Conservation (phyloP, 2,329 filamentous ascomycete genomes). For the Colletotrichum truncatum region DNA sequence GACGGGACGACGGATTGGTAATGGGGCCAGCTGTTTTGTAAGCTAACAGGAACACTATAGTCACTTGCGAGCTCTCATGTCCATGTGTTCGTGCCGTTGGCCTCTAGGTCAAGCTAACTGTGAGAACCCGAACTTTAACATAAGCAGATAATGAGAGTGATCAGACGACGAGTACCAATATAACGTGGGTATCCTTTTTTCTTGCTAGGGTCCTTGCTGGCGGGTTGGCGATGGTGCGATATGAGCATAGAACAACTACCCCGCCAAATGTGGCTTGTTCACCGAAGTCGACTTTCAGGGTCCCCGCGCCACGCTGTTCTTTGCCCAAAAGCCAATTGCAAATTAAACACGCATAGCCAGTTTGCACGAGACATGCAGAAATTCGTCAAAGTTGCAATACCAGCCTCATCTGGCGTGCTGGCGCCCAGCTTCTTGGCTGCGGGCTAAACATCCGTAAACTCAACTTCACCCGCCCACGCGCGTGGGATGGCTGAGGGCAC, state of each 20-base stretch:
- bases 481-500: constrained; percentile 7
- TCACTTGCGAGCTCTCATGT: background rate
- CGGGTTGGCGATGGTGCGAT: background rate
- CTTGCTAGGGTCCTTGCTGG: background rate
- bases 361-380: background rate
- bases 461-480: background rate
- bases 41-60: background rate
- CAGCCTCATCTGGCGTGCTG: constrained; percentile 29
- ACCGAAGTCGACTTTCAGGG: constrained; percentile 11
- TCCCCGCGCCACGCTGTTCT: constrained; percentile 18
- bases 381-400: constrained; percentile 26
- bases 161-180: background rate
- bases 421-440: constrained; percentile 28
- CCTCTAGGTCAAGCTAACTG: background rate
- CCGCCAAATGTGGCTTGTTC: constrained; percentile 28
- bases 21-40: background rate
- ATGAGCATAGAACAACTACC: constrained; percentile 4
- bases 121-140: background rate
- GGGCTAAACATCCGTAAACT: constrained; percentile 11
- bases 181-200: background rate
- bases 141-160: background rate
- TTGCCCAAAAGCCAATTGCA: background rate
- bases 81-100: background rate
- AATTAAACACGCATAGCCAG: background rate
- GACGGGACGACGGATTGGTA: background rate